These are phyloP conservation scores for Fagopyrum homotropicum DNA, from an alignment of 148 eudicot genomes.

Conservation along the genomic window DNA sequence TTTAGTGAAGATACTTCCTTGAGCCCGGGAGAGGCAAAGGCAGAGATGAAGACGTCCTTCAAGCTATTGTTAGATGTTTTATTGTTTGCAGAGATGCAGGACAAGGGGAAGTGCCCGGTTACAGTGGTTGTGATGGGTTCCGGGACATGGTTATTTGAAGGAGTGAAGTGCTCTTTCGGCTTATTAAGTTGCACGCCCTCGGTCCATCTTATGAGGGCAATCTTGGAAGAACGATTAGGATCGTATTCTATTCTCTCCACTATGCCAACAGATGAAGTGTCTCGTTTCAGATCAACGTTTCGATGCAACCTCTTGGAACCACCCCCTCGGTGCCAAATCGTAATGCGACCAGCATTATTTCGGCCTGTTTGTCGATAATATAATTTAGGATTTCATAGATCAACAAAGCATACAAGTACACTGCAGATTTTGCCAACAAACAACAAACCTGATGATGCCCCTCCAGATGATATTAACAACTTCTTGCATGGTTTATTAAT, in stretches of 20 bases:
- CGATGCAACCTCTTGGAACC: slow-evolving; percentile 16
- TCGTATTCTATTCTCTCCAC: slow-evolving; percentile 20
- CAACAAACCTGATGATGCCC: slow-evolving; percentile 9
- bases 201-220: slow-evolving; percentile 38
- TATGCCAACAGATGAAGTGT: slow-evolving; percentile 17
- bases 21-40: slow-evolving; percentile 20
- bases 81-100: slow-evolving; percentile 23
- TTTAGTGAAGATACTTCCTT: slow-evolving; percentile 16
- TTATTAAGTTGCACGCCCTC: slow-evolving; percentile 31
- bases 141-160: slow-evolving; percentile 15
- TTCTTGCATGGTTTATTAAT: slow-evolving; percentile 13
- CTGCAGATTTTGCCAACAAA: background rate
- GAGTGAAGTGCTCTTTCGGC: slow-evolving; percentile 16
- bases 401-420: too few relatives aligned
- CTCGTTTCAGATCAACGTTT: slow-evolving; percentile 16
- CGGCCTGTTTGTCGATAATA: background rate
- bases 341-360: slow-evolving; percentile 7
- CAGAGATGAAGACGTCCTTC: slow-evolving; percentile 34
- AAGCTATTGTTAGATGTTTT: slow-evolving; percentile 12
- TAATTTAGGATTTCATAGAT: background rate
- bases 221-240: slow-evolving; percentile 23
- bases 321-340: slow-evolving; percentile 14
- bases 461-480: slow-evolving; percentile 6
- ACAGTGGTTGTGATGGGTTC: slow-evolving; percentile 21
- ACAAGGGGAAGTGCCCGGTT: slow-evolving; percentile 28